Conservation (phyloP, 257 asterid species). For the Jasminum sambac region DNA sequence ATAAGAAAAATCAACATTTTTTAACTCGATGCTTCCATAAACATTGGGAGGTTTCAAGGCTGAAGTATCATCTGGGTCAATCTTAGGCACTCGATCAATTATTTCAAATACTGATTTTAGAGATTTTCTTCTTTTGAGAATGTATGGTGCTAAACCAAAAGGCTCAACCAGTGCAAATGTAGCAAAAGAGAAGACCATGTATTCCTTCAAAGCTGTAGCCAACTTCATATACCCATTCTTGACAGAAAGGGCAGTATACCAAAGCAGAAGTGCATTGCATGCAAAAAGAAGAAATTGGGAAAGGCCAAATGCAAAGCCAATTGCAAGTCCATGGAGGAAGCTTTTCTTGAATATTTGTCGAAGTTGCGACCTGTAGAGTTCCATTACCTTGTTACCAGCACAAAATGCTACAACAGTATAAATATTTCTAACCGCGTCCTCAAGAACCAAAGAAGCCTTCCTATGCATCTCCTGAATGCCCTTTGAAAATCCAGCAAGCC, state of each 20-base stretch:
- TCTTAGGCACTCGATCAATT: slow-evolving; percentile 86
- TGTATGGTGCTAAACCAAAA: slow-evolving; percentile 98
- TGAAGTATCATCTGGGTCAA: slow-evolving; percentile 90
- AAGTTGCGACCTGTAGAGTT: slow-evolving; percentile 87
- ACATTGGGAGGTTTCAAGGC: slow-evolving; percentile 97
- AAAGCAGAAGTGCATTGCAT: slow-evolving; percentile 93
- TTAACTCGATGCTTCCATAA: slow-evolving; percentile 94
- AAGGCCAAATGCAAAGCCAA: slow-evolving; percentile 94
- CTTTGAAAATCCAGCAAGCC: slow-evolving; percentile 99
- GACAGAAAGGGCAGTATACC: slow-evolving; percentile 91
- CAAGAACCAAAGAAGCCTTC: slow-evolving; percentile 95
- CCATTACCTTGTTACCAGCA: slow-evolving; percentile 99
- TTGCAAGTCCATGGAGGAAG: slow-evolving; percentile 95
- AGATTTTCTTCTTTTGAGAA: slow-evolving; percentile 90
- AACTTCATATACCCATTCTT: slow-evolving; percentile 54
- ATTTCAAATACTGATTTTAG: slow-evolving; percentile 86
- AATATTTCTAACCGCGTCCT: slow-evolving; percentile 96
- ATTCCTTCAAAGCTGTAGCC: slow-evolving; percentile 87
- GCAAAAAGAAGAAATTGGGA: slow-evolving; percentile 99
- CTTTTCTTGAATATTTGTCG: slow-evolving; percentile 83
- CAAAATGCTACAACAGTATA: slow-evolving; percentile 98
- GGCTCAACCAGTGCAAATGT: slow-evolving; percentile 99
- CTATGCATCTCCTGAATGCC: slow-evolving; percentile 99
- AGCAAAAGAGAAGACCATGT: slow-evolving; percentile 98
- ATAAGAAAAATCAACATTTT: slow-evolving; percentile 86